These are phyloP conservation scores for Calocybe cyanea DNA, from an alignment of 768 basidiomycete genomes.

Conservation along the genomic window DNA sequence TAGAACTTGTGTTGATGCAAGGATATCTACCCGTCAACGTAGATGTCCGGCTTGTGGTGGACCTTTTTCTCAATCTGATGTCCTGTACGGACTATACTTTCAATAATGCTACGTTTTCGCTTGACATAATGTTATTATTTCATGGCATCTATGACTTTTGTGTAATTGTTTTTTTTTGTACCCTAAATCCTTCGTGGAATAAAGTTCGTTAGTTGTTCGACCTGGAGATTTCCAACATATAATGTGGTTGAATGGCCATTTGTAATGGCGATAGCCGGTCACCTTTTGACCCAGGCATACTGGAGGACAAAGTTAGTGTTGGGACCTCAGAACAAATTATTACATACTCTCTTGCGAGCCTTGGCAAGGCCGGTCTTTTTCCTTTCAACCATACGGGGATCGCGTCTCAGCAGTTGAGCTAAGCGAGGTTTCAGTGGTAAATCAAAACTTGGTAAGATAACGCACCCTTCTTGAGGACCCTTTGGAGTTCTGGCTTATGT, in stretches of 20 bases:
- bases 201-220: not conserved
- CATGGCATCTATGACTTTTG: slow-evolving; percentile 11
- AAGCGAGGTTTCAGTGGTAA: slow-evolving; percentile 12
- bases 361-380: slow-evolving; percentile 95
- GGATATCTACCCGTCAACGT: slow-evolving; percentile 84
- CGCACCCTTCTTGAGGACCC: slow-evolving; percentile 71
- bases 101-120: slow-evolving; percentile 29
- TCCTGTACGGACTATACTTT: slow-evolving; percentile 43
- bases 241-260: not conserved
- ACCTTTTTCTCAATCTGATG: slow-evolving; percentile 80
- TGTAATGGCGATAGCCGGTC: slow-evolving; percentile 16
- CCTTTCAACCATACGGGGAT: slow-evolving; percentile 97
- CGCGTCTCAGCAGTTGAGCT: slow-evolving; percentile 86
- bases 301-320: slow-evolving; percentile 25
- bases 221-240: not conserved
- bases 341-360: slow-evolving; percentile 85
- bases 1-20: slow-evolving; percentile 79
- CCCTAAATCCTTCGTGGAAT: slow-evolving; percentile 1
- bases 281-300: slow-evolving; percentile 98
- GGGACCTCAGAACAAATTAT: slow-evolving; percentile 2
- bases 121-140: slow-evolving; percentile 16
- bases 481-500: slow-evolving; percentile 62
- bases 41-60: slow-evolving; percentile 91
- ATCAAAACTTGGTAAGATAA: slow-evolving; percentile 10
- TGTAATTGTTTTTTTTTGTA: slow-evolving; percentile 5